Evolutionary conservation across 441 rosid species (phyloP).

Genomic region (Erodium moschatum): DNA sequence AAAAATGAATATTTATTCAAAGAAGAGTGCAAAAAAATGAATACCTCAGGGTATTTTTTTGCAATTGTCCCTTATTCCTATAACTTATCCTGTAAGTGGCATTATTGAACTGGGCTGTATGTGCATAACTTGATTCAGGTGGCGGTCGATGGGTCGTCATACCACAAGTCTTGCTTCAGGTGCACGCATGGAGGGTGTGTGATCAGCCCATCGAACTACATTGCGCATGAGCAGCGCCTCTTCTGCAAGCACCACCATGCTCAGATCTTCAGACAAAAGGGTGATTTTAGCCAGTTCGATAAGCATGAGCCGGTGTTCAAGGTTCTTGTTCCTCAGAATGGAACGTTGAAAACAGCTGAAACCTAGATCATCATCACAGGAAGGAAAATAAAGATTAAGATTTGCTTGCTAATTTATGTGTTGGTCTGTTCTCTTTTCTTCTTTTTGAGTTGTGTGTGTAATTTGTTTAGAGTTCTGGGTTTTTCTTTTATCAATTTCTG

Average conservation of each 20-base stretch:
- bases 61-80: no score
- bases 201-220: conserved; percentile 57
- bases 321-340: conserved; percentile 22
- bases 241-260: conserved; percentile 67
- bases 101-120: neutral
- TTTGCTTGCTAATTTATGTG: neutral
- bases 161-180: conserved; percentile 62
- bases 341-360: conserved; percentile 20
- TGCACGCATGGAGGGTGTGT: conserved; percentile 64
- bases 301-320: conserved; percentile 31
- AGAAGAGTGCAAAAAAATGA: no score
- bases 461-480: conserved; percentile 8
- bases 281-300: conserved; percentile 66
- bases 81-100: neutral
- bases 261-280: conserved; percentile 65
- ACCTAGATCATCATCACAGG: neutral
- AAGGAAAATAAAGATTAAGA: neutral
- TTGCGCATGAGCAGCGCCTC: conserved; percentile 58
- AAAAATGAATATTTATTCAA: no score
- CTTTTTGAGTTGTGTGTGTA: neutral
- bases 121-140: conserved; percentile 35
- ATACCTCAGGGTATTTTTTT: no score
- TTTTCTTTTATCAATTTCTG: conserved; percentile 15
- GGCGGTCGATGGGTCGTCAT: conserved; percentile 61
- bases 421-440: neutral